phyloP scores from a whole-genome alignment of 208 protist species.

The Phytomonas francai region DNA sequence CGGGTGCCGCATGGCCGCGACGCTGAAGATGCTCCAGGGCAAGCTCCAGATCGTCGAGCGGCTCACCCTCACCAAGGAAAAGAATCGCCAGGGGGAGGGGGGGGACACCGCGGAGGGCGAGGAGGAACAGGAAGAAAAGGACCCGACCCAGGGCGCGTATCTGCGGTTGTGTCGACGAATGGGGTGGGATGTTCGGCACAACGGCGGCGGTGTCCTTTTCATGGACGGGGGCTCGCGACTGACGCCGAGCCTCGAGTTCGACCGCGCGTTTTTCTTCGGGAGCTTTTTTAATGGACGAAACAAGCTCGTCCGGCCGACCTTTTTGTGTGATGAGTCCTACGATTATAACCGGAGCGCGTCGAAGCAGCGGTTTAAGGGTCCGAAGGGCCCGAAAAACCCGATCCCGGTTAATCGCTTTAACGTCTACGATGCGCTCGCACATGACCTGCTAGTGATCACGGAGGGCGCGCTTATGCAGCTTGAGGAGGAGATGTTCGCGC shows the following conservation, averaged over 20 bases:
- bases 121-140: conserved; percentile 1
- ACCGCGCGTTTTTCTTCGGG: conserved; percentile 86
- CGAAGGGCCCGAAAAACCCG: conserved; percentile 88
- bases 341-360: conserved; percentile 75
- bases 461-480: conserved; percentile 85
- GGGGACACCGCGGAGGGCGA: no score
- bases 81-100: no score
- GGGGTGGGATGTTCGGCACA: conserved; percentile 87
- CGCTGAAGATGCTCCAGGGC: conserved; percentile 86
- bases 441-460: conserved; percentile 82
- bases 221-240: conserved; percentile 88
- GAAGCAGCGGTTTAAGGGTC: conserved; percentile 65
- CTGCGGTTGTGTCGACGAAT: conserved; percentile 73
- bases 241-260: conserved; percentile 79
- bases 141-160: conserved; percentile 80
- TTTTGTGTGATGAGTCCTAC: conserved; percentile 83
- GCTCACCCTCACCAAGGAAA: conserved; percentile 32
- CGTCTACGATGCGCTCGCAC: conserved; percentile 78
- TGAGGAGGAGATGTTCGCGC: conserved; percentile 79
- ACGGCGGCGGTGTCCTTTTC: conserved; percentile 81
- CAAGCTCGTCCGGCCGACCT: conserved; percentile 82
- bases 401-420: conserved; percentile 90
- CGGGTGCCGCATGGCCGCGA: conserved; percentile 84
- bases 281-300: conserved; percentile 89
- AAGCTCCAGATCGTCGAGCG: conserved; percentile 81